These are phyloP conservation scores for Lepidium campestre DNA, from an alignment of 441 rosid genomes.

Conservation along the genomic window DNA sequence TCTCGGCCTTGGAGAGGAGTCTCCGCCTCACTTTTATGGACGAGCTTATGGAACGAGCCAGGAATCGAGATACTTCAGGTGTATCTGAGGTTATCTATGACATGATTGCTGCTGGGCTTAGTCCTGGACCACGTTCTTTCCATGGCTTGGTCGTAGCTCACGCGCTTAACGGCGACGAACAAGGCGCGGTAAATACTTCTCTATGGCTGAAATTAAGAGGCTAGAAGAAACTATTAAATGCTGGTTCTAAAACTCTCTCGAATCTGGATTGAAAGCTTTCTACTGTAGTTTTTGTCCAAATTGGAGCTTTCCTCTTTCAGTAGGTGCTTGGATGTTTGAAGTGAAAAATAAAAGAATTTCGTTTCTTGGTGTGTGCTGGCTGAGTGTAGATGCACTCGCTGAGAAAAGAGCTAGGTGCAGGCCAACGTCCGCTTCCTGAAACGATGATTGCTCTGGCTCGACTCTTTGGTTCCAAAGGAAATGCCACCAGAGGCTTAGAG, in stretches of 20 bases:
- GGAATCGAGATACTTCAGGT: slow-evolving; percentile 56
- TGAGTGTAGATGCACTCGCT: slow-evolving; percentile 76
- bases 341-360: not conserved
- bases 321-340: not conserved
- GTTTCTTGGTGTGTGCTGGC: not conserved
- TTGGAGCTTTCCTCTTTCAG: not conserved
- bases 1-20: slow-evolving; percentile 76
- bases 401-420: slow-evolving; percentile 78
- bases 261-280: not conserved
- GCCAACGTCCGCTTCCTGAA: slow-evolving; percentile 77
- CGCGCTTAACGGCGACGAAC: slow-evolving; percentile 57
- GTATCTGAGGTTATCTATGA: slow-evolving; percentile 81
- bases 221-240: not conserved
- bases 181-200: slow-evolving; percentile 69
- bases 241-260: not conserved
- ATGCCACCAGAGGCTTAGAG: slow-evolving; percentile 63
- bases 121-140: slow-evolving; percentile 89
- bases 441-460: slow-evolving; percentile 68
- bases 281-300: not conserved
- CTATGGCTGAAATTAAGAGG: not conserved
- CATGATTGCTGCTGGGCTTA: slow-evolving; percentile 91
- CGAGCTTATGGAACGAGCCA: slow-evolving; percentile 76
- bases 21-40: slow-evolving; percentile 90
- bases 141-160: slow-evolving; percentile 85
- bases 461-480: slow-evolving; percentile 71